These are phyloP conservation scores for Nepenthes mirabilis DNA, from an alignment of 148 eudicot species.

Conservation along the genomic window DNA sequence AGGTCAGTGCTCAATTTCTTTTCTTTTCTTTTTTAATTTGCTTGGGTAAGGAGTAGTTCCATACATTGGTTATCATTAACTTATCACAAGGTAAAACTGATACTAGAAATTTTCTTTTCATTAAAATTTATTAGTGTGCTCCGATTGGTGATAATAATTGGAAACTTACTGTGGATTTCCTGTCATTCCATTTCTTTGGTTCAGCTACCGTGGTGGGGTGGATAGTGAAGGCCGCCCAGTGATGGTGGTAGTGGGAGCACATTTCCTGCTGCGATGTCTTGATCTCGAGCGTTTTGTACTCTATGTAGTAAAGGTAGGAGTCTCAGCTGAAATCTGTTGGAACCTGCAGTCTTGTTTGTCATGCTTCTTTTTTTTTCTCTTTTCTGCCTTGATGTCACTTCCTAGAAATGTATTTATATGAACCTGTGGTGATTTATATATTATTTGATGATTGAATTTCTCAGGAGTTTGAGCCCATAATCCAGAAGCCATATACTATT, in stretches of 20 bases:
- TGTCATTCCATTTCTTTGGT: constrained; percentile 9
- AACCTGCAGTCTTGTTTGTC: too few species aligned
- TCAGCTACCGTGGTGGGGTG: constrained; percentile 95
- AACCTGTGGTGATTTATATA: background rate
- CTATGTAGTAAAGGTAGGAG: constrained; percentile 75
- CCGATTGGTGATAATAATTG: too few species aligned
- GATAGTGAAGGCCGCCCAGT: constrained; percentile 98
- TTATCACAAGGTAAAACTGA: too few species aligned
- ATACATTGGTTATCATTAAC: too few species aligned
- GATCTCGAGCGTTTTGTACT: constrained; percentile 88
- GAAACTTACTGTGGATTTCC: background rate
- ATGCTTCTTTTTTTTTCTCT: background rate
- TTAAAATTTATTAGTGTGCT: too few species aligned
- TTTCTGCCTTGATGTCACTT: background rate
- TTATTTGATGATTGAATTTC: constrained; percentile 7
- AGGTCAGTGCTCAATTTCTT: too few species aligned
- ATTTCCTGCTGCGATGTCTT: constrained; percentile 91
- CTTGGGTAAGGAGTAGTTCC: too few species aligned
- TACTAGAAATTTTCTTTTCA: too few species aligned
- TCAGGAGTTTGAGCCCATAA: constrained; percentile 94
- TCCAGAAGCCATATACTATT: constrained; percentile 87
- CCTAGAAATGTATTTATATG: background rate
- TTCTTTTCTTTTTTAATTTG: too few species aligned
- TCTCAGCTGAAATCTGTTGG: background rate
- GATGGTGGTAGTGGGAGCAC: constrained; percentile 99